Base-by-base conservation (phyloP, 192 early-diverging fungal species). In the Umbelopsis vinacea region DNA sequence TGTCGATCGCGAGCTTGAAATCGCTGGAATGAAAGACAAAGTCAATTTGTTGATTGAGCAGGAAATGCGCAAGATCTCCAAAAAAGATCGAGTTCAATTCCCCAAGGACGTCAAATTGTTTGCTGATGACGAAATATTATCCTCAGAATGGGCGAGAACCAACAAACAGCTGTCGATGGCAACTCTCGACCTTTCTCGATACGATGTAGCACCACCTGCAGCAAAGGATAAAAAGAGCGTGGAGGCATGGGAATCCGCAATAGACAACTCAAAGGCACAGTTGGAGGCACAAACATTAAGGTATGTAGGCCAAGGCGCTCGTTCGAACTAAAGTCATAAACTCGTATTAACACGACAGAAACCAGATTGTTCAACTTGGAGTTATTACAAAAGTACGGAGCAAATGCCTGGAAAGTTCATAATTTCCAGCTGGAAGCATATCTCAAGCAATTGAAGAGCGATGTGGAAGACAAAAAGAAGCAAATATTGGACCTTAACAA, bases 321-420 rank as follows among this genome's bases (percentile, higher is more conserved):
- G 29, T 29, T 29, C 29, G n/a, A n/a, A n/a, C n/a, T n/a, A n/a
- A 29, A 29, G 29, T n/a, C 1, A 29, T 29, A 29, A 2, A 29
- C 3, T 29, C 29, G 29, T 29, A 8, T 22, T 29, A 33, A 68
- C 3, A 23, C 35, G 43, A 37, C 24, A 2, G 12, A 19, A 24
- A 2, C 6, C 46, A 67, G 40, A 52, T 68, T 53, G 57, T 74
- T 80, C 47, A 83, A 87, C 69, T 52, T 87, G 66, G 86, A 85
- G 40, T 57, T 87, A 17, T 70, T 87, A 4, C 80, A 79, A 72
- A 85, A 85, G 54, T 87, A 83, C 60, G 86, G 86, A 23, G 74
- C 76, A 37, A 88, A 88, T 79, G 81, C 86, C 0, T 88, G 86
- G 86, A 82, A 82, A 63, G 67, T 86, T 50, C 86, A 88, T 26